phyloP scores from a whole-genome alignment of 345 rosid species.

The Eutrema yunnanense region DNA sequence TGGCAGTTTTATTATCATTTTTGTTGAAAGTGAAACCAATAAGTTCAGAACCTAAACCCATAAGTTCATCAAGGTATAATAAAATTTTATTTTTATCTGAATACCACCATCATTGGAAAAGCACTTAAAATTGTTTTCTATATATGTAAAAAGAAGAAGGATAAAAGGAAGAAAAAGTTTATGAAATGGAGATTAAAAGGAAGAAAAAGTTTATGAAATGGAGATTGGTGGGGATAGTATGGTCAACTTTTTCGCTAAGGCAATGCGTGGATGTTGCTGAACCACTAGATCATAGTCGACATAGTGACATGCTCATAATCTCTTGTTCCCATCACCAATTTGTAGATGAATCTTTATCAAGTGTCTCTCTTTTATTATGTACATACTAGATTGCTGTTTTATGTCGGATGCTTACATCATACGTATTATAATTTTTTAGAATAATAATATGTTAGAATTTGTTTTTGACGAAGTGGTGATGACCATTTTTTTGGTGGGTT shows the following conservation, averaged over 20 bases:
- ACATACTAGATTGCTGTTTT: background rate
- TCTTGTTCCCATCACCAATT: conserved; percentile 19
- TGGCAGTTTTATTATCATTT: background rate
- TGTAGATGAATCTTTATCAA: conserved; percentile 2
- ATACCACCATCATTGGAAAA: background rate
- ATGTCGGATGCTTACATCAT: background rate
- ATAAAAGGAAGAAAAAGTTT: background rate
- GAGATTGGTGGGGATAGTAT: conserved; percentile 22
- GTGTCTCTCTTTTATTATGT: background rate
- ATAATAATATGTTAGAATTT: too few relatives aligned
- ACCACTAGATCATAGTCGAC: conserved; percentile 15
- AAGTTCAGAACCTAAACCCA: too few relatives aligned
- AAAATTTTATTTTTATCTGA: background rate
- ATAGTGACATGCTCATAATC: background rate
- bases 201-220: conserved; percentile 11
- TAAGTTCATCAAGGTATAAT: background rate
- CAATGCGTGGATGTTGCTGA: conserved; percentile 24
- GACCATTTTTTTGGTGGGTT: too few relatives aligned
- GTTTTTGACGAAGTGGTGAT: too few relatives aligned
- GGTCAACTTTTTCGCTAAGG: conserved; percentile 19
- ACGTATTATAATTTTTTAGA: background rate
- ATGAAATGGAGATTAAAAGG: background rate
- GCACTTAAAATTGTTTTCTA: background rate
- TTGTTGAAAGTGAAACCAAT: background rate
- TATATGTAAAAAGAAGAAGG: conserved; percentile 3